These are phyloP conservation scores for Colletotrichum tanaceti DNA, from an alignment of 2,329 filamentous ascomycete genomes.

Conservation along the genomic window DNA sequence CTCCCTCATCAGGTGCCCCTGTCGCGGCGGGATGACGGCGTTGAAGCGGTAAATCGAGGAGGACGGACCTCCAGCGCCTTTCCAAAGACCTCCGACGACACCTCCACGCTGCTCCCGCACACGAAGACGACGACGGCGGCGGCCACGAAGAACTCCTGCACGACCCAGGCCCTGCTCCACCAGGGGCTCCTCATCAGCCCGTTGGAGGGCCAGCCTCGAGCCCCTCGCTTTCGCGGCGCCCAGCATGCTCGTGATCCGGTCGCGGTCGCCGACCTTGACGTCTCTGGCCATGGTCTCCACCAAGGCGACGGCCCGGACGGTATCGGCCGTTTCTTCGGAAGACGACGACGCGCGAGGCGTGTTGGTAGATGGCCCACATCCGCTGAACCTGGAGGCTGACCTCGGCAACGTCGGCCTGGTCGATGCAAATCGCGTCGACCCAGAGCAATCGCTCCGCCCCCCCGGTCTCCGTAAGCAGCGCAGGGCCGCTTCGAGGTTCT, in stretches of 20 bases:
- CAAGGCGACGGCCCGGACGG: not conserved
- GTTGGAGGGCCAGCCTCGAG: not conserved
- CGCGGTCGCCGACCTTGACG: not conserved
- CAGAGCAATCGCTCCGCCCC: not conserved
- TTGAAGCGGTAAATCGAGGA: not conserved
- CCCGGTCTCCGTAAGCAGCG: too few species aligned
- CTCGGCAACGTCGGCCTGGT: conserved; percentile 28
- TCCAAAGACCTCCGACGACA: not conserved
- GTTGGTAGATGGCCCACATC: conserved; percentile 1
- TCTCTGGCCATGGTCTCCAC: not conserved
- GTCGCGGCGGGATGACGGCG: not conserved
- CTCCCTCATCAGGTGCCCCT: not conserved
- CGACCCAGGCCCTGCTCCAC: conserved; percentile 2
- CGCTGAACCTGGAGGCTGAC: conserved; percentile 1
- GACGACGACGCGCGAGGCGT: not conserved
- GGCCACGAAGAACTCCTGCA: not conserved
- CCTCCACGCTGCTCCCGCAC: not conserved
- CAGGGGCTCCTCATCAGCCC: not conserved
- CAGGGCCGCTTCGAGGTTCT: too few species aligned
- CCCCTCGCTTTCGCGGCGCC: not conserved
- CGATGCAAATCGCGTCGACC: conserved; percentile 24
- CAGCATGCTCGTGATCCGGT: not conserved
- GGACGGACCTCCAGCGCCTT: not conserved
- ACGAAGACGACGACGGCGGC: not conserved
- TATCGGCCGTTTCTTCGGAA: not conserved